These are phyloP conservation scores for Urochloa ruziziensis DNA, from an alignment of 176 grass and related monocot genomes.

Conservation along the genomic window DNA sequence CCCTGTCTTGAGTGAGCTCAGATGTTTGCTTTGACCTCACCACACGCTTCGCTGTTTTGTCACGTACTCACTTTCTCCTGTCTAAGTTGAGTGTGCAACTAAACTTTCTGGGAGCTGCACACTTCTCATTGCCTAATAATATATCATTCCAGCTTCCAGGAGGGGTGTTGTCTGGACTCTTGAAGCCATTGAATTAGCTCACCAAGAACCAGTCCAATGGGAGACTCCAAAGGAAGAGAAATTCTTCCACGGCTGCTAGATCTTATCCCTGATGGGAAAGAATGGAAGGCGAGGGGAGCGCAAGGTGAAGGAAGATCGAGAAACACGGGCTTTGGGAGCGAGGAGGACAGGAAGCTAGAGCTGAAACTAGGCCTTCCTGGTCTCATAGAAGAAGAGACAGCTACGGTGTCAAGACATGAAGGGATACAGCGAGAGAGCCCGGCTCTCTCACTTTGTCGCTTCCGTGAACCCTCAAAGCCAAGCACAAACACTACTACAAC, in stretches of 20 bases:
- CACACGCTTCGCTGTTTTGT: not conserved
- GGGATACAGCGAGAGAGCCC: conserved; percentile 37
- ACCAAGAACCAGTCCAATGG: conserved; percentile 46
- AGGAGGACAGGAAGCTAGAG: conserved; percentile 79
- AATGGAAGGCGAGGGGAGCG: conserved; percentile 44
- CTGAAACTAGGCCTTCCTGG: conserved; percentile 84
- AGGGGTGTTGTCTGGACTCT: conserved; percentile 13
- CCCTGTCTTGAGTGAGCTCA: conserved; percentile 10
- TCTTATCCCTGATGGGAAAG: conserved; percentile 72
- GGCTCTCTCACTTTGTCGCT: conserved; percentile 57
- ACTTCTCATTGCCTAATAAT: conserved; percentile 23
- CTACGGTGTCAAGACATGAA: not conserved
- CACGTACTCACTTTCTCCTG: conserved; percentile 8
- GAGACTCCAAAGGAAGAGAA: conserved; percentile 44
- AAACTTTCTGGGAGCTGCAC: conserved; percentile 4
- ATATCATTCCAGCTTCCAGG: conserved; percentile 14
- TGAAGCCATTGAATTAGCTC: conserved; percentile 23
- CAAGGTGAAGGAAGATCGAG: conserved; percentile 4
- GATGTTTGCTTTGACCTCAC: conserved; percentile 30
- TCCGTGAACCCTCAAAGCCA: conserved; percentile 37
- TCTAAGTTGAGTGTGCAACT: conserved; percentile 52
- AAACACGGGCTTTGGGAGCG: conserved; percentile 23
- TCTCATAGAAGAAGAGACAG: conserved; percentile 23
- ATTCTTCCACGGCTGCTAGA: conserved; percentile 60
- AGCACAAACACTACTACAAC: conserved; percentile 6